These are phyloP conservation scores for Lactarius sanguifluus DNA, from an alignment of 768 basidiomycete genomes.

Conservation along the genomic window DNA sequence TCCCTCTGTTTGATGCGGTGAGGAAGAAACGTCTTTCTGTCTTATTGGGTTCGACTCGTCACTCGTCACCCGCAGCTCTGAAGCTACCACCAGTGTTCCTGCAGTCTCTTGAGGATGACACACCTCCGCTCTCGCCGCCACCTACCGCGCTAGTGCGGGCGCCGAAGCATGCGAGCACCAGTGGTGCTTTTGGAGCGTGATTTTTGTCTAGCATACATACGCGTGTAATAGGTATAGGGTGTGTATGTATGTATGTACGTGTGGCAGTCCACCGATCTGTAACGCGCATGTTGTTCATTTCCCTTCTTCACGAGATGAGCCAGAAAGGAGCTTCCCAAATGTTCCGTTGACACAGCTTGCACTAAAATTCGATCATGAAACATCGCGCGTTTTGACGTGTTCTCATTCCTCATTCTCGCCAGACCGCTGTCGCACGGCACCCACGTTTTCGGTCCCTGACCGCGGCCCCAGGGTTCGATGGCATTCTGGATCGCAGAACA, in stretches of 20 bases:
- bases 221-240: constrained; percentile 23
- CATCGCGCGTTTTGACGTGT: constrained; percentile 24
- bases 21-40: constrained; percentile 21
- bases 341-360: constrained; percentile 22
- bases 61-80: constrained; percentile 24
- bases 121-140: constrained; percentile 20
- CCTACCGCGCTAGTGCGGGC: constrained; percentile 17
- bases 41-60: constrained; percentile 10
- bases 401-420: constrained; percentile 20
- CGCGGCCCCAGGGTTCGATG: constrained; percentile 2
- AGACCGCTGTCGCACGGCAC: constrained; percentile 24
- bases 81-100: constrained; percentile 1
- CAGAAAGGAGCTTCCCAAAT: constrained; percentile 23
- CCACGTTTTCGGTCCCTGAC: constrained; percentile 20
- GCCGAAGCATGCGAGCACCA: constrained; percentile 18
- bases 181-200: constrained; percentile 26
- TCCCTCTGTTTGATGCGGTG: constrained; percentile 22
- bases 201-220: constrained; percentile 22
- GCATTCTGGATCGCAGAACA: not conserved
- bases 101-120: constrained; percentile 14
- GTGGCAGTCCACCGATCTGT: constrained; percentile 27
- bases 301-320: constrained; percentile 10
- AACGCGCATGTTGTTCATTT: constrained; percentile 29
- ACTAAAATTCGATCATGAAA: constrained; percentile 23
- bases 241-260: constrained; percentile 14